Percentiles rank a stretch among this genome's conserved stretches.
Conservation (phyloP, 23 red algal genomes). For the Pyropia haitanensis region DNA sequence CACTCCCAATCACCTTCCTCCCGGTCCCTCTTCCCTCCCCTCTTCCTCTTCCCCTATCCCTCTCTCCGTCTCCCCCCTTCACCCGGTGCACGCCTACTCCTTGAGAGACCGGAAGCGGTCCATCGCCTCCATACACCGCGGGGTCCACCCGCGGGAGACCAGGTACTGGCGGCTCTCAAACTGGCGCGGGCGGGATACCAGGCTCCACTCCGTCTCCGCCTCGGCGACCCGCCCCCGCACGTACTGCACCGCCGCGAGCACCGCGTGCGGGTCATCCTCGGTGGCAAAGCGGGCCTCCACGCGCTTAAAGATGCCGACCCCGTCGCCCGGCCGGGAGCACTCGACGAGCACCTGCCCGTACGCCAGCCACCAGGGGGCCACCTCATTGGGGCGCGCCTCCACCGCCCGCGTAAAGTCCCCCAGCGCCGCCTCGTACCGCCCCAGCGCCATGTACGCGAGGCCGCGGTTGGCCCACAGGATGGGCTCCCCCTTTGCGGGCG, state of each 20-base stretch:
- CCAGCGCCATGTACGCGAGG: constrained; percentile 27
- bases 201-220: constrained; percentile 77
- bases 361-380: constrained; percentile 85
- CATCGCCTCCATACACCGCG: constrained; percentile 45
- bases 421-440: constrained; percentile 75
- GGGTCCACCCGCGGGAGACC: constrained; percentile 64
- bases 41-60: too few species aligned
- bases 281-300: constrained; percentile 33
- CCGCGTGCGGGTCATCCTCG: constrained; percentile 56
- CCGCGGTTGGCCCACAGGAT: constrained; percentile 73
- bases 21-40: too few species aligned
- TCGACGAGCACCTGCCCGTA: constrained; percentile 84
- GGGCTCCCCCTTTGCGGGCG: constrained; percentile 1
- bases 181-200: constrained; percentile 50
- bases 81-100: too few species aligned
- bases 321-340: constrained; percentile 38
- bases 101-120: constrained; percentile 47
- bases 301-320: constrained; percentile 66
- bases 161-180: constrained; percentile 52
- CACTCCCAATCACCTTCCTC: too few species aligned
- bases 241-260: constrained; percentile 62
- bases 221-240: constrained; percentile 39
- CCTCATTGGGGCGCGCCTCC: constrained; percentile 44
- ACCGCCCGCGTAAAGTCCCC: constrained; percentile 75
- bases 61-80: too few species aligned